These are phyloP conservation scores for Nitzschia inconspicua DNA, from an alignment of 108 stramenopile species.

Conservation along the genomic window DNA sequence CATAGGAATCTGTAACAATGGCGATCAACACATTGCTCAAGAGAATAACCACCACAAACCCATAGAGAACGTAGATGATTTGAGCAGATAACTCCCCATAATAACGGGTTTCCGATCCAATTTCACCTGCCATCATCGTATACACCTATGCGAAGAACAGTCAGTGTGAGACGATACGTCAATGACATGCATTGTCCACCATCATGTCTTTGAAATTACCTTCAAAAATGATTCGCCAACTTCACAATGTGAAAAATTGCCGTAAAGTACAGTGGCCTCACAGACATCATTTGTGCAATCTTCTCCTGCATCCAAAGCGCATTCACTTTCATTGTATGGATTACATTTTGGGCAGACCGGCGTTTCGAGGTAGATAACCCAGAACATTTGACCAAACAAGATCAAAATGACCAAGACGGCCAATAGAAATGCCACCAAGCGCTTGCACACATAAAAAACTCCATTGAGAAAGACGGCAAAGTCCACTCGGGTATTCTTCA, in stretches of 20 bases:
- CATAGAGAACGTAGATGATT: conserved; percentile 58
- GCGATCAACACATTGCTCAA: conserved; percentile 79
- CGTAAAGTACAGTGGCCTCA: conserved; percentile 17
- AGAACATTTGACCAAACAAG: conserved; percentile 88
- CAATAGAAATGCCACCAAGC: conserved; percentile 75
- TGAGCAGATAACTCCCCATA: conserved; percentile 47
- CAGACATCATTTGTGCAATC: conserved; percentile 11
- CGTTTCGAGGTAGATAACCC: conserved; percentile 61
- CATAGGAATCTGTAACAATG: conserved; percentile 83
- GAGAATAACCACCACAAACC: conserved; percentile 72
- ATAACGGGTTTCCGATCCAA: conserved; percentile 58
- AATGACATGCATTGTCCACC: neutral
- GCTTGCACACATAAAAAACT: conserved; percentile 73
- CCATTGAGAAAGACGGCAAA: conserved; percentile 84
- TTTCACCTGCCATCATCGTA: conserved; percentile 84
- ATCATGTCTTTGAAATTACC: conserved; percentile 3
- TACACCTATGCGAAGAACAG: conserved; percentile 34
- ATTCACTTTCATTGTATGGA: conserved; percentile 13
- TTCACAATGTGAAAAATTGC: conserved; percentile 55
- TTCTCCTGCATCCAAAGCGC: neutral
- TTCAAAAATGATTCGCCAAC: conserved; percentile 63
- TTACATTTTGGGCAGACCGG: conserved; percentile 22
- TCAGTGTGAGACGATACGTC: neutral
- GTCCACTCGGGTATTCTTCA: conserved; percentile 78
- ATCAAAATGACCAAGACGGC: conserved; percentile 74